Evolutionary conservation across 148 eudicot genomes (phyloP), one percentile per base, ranked within the genome.

Genomic region (Chenopodium quinoa): DNA sequence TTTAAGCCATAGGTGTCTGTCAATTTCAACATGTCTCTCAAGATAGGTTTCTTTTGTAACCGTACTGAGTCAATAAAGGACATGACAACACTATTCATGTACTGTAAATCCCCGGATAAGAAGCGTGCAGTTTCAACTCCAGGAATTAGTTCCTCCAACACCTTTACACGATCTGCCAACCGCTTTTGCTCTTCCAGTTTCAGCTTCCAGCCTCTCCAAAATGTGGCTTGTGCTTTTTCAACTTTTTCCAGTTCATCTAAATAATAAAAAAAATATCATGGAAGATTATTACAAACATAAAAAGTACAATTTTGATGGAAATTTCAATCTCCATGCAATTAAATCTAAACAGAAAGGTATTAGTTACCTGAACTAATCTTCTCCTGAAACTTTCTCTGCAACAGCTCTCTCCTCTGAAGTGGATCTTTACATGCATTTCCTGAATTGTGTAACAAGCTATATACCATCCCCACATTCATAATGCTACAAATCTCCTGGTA

Each of bases 121-220:
- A 97, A 94, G 54, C 98, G 91, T 78, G 85, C 87, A 84, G 91
- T 85, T 74, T 94, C 94, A 80, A 97, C 92, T 46, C 94, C 99
- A 75, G 99, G 99, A 80, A 97, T 90, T 80, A 97, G 86, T 90
- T 94, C 92, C 83, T 94, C 96, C 89, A 97, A 86, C 81, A 90
- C 87, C 86, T 92, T 91, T 47, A 95, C 87, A 71, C 90, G 92
- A 83, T 94, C 98, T 50, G 99, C 91, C 54, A 88, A 83, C 56
- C 82, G 91, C 88, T 90, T 97, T 84, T 94, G 98, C 82, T 92
- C 93, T 82, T 92, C 97, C 72, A 97, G 63, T 88, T 91, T 97
- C 87, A 85, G 52, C 84, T 97, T 94, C 99, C 99, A 97, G 68
- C 92, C 95, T 80, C 93, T 94, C 99, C 99, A 97, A 89, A 97